Conservation (phyloP, 805 yeast genomes). For the Clavispora asparagi region DNA sequence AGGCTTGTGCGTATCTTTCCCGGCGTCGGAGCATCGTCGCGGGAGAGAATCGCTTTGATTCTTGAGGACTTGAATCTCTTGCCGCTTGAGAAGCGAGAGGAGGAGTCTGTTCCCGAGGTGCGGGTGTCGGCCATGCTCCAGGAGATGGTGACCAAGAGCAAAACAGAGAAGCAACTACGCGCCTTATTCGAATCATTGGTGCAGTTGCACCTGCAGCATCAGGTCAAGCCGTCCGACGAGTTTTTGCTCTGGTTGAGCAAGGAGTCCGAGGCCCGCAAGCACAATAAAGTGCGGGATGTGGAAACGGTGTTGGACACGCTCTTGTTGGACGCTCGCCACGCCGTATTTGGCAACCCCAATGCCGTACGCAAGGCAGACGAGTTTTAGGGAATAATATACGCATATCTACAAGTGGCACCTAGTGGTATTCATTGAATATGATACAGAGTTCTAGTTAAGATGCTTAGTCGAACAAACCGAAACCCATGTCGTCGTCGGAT, state of each 20-base stretch:
- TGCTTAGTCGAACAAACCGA: constrained; percentile 29
- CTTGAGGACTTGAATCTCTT: constrained; percentile 39
- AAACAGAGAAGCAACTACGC: constrained; percentile 37
- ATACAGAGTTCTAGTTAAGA: constrained; percentile 5
- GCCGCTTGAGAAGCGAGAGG: constrained; percentile 11
- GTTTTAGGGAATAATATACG: neutral
- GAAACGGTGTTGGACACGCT: constrained; percentile 29
- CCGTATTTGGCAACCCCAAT: constrained; percentile 71
- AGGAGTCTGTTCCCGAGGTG: constrained; percentile 18
- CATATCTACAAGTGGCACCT: neutral
- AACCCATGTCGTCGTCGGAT: constrained; percentile 28
- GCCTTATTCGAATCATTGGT: constrained; percentile 20
- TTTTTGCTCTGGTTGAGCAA: constrained; percentile 63
- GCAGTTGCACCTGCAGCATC: constrained; percentile 26
- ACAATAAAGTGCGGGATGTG: constrained; percentile 22
- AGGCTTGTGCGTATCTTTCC: constrained; percentile 24
- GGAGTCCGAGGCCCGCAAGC: constrained; percentile 29
- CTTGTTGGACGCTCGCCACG: constrained; percentile 48
- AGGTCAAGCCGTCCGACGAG: constrained; percentile 25
- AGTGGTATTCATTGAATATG: constrained; percentile 6
- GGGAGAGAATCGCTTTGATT: constrained; percentile 39
- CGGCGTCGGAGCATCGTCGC: constrained; percentile 22
- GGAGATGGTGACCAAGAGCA: constrained; percentile 13
- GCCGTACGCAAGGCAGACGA: constrained; percentile 54
- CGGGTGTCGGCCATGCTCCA: constrained; percentile 36